These are phyloP conservation scores for Tieghemostelium lacteum DNA, from an alignment of 78 protist genomes.

Conservation along the genomic window DNA sequence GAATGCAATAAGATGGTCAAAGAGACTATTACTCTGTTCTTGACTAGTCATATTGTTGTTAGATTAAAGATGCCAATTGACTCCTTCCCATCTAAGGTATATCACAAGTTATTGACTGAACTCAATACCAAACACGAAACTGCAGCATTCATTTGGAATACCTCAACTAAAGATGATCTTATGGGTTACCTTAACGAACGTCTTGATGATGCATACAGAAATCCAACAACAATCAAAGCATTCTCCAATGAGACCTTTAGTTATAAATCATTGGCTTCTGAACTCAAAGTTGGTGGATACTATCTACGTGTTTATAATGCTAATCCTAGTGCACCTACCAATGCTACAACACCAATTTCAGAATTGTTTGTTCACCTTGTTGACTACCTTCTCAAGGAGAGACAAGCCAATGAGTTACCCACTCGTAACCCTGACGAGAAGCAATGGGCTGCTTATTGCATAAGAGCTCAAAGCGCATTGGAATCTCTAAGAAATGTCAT, in stretches of 20 bases:
- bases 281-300: constrained; percentile 74
- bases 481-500: constrained; percentile 50
- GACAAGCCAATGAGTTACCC: constrained; percentile 39
- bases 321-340: constrained; percentile 55
- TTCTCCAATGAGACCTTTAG: constrained; percentile 11
- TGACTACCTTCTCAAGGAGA: constrained; percentile 24
- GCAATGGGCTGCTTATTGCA: constrained; percentile 15
- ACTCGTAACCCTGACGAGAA: constrained; percentile 6
- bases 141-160: constrained; percentile 88
- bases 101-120: constrained; percentile 55
- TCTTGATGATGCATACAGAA: constrained; percentile 21
- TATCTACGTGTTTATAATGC: constrained; percentile 84
- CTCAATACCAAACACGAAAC: constrained; percentile 78
- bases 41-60: constrained; percentile 45
- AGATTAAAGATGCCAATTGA: constrained; percentile 63
- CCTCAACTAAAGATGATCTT: constrained; percentile 70
- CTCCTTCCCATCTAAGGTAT: constrained; percentile 37
- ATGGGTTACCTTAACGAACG: constrained; percentile 53
- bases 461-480: not conserved
- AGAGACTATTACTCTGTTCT: constrained; percentile 17
- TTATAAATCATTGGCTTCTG: constrained; percentile 48
- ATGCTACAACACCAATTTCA: constrained; percentile 35
- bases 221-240: constrained; percentile 42
- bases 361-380: constrained; percentile 49
- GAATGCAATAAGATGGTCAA: constrained; percentile 31